Evolutionary conservation across 2,329 filamentous ascomycete genomes (phyloP).

Genomic region (Ophiocordyceps camponoti-leonardi): DNA sequence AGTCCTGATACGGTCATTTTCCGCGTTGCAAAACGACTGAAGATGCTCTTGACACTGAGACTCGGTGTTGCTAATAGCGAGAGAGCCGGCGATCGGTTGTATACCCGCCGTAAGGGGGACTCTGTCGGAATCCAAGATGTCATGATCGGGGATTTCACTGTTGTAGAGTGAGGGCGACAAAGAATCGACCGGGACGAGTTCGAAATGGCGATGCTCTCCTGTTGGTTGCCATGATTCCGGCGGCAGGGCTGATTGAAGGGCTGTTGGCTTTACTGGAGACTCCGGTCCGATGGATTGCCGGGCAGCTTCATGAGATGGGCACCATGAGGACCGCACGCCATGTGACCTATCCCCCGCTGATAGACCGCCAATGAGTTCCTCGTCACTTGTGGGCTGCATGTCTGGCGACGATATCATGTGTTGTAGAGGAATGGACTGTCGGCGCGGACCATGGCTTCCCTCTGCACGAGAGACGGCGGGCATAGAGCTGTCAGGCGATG

Average conservation of each 20-base stretch:
- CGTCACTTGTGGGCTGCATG: neutral
- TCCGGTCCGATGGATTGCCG: slow-evolving; percentile 18
- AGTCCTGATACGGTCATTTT: slow-evolving; percentile 39
- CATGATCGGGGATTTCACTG: slow-evolving; percentile 14
- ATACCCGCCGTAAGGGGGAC: slow-evolving; percentile 38
- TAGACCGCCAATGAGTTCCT: neutral
- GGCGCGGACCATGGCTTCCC: slow-evolving; percentile 9
- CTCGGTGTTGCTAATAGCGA: slow-evolving; percentile 22
- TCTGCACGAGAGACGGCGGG: slow-evolving; percentile 4
- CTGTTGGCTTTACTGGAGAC: slow-evolving; percentile 36
- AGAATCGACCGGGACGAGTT: slow-evolving; percentile 12
- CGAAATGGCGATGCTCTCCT: slow-evolving; percentile 7
- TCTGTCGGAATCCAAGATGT: slow-evolving; percentile 37
- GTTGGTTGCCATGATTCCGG: slow-evolving; percentile 25
- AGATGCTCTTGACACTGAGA: slow-evolving; percentile 17
- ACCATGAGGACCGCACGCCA: slow-evolving; percentile 35
- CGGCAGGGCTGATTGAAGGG: slow-evolving; percentile 36
- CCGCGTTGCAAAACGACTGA: slow-evolving; percentile 10
- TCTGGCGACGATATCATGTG: slow-evolving; percentile 25
- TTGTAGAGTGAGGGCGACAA: slow-evolving; percentile 14
- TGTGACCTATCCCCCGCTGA: slow-evolving; percentile 10
- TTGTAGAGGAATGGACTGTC: slow-evolving; percentile 52
- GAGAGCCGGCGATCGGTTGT: slow-evolving; percentile 35
- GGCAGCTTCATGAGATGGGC: slow-evolving; percentile 23
- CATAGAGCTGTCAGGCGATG: neutral